phyloP scores from a whole-genome alignment of 768 basidiomycete species.

The Rhizopogon salebrosus region DNA sequence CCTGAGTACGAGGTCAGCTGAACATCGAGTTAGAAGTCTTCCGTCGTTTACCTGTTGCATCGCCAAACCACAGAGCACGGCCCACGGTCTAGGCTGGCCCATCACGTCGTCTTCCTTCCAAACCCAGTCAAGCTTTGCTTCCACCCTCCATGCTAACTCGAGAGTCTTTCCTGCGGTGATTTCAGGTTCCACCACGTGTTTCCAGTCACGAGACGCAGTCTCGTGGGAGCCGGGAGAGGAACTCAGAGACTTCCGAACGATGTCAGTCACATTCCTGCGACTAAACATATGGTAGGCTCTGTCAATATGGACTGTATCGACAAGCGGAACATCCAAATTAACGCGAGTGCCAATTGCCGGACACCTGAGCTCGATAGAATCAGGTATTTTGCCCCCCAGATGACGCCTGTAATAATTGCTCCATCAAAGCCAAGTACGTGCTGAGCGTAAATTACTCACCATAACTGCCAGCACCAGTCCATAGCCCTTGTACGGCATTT shows the following conservation, averaged over 20 bases:
- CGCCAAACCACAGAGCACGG: constrained; percentile 70
- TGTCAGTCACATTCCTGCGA: constrained; percentile 53
- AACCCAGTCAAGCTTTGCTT: constrained; percentile 81
- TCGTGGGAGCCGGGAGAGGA: constrained; percentile 26
- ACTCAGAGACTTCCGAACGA: constrained; percentile 54
- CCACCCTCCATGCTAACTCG: constrained; percentile 75
- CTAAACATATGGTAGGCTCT: constrained; percentile 48
- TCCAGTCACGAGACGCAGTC: constrained; percentile 44
- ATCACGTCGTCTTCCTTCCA: constrained; percentile 66
- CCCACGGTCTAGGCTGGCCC: constrained; percentile 61
- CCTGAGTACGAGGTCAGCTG: constrained; percentile 21
- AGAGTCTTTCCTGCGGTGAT: constrained; percentile 52
- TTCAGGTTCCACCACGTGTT: constrained; percentile 50
- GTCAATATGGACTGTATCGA: constrained; percentile 32
- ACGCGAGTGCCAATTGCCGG: constrained; percentile 65
- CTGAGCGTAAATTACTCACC: constrained; percentile 36
- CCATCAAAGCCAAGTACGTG: constrained; percentile 2
- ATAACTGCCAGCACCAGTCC: constrained; percentile 90
- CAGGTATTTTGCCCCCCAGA: constrained; percentile 69
- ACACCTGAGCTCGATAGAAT: constrained; percentile 61
- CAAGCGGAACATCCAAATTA: constrained; percentile 60
- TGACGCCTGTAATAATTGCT: constrained; percentile 44
- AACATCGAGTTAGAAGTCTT: constrained; percentile 1
- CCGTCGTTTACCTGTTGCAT: constrained; percentile 54
- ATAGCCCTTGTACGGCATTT: constrained; percentile 73